Evolutionary conservation across 192 early-diverging fungal species (phyloP), one percentile per base, ranked within the genome.

Genomic region (Gigaspora rosea): DNA sequence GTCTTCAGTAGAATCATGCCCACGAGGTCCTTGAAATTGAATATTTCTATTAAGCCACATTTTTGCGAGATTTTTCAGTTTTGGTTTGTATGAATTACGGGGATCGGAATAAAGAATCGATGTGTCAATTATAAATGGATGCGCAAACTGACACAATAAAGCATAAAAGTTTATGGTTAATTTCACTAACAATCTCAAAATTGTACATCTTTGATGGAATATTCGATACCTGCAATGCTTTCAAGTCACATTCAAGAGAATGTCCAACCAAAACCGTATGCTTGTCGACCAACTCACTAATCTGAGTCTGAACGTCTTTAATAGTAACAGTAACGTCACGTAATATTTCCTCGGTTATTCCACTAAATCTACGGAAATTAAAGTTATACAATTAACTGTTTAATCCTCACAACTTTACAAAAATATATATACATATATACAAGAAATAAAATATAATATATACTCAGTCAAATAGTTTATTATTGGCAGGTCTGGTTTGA

Each of bases 1-100:
- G 87, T 94, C 92, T 78, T 92, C 90, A 22, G 82, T 77, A 72
- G 87, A 87, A 80, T 92, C 91, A 84, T 94, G 92, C 49, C 92
- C 91, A 4, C 41, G 48, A 15, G 27, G 12, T 35, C 18, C 59
- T 57, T 84, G 75, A 27, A 49, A 72, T 69, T 94, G 92, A 75
- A 94, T 92, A 15, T 73, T 36, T 54, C 88, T 81, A 10, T 86
- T 78, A 9, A 94, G 75, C 65, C 86, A 80, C 52, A 79, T 79
- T 15, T 87, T 80, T 5, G 87, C 68, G 2, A 94, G 82, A 76
- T 80, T 72, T 51, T 85, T 83, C 16, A 94, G 80, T 12, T 83
- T 80, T 8, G 89, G 86, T 41, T 86, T 81, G 15, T 86, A 86
- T 3, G 85, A 78, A 1, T 89, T 91, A 5, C 81, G 75, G 1